Base-by-base conservation (phyloP, 331 rosid species). In the Pyracantha coccinea region DNA sequence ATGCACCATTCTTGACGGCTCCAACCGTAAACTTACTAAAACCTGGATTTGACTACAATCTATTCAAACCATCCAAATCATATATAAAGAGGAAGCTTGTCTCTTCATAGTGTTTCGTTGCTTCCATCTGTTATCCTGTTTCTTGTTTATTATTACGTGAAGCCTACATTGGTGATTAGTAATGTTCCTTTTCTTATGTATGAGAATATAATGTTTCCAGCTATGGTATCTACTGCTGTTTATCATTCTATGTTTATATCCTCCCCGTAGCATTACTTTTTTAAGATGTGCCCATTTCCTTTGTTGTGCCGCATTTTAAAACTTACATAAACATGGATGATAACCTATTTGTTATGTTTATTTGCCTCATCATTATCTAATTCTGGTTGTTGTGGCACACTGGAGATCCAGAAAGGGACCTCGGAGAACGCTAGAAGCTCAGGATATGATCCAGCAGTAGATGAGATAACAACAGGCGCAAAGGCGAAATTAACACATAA, bases 401-500 rank as follows among this genome's bases (percentile, higher is more conserved):
- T 82, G 90, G 88, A 86, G 75, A 81, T 61, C 52, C 89, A 86
- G 85, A 83, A 81, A 82, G 86, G 85, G 76, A 87, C 77, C 69
- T 83, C 81, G 1, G 98, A 89, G 88, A 84, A 81, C 13, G 66
- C 77, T 75, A 80, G 86, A 81, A 25, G 65, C 65, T 59, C 33
- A 5, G 84, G 74, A 69, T 74, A 79, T 6, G 89, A 89, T 68
- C 76, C 87, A 59, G 83, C 85, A 75, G 85, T 72, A 31, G 89
- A 87, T 21, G 96, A 85, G 84, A 70, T 89, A 44, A 58, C 79
- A 12, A 62, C 77, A 21, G 59, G 85, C 70, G 45, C 80, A 73
- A 89, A 93, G 97, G 96, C 86, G 72, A 88, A 78, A 74, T 78
- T 61, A 57, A 68, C 63, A 28, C 81, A 35, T 72, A 31, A 31